A percentile compares a stretch with the other conserved stretches of the same genome.
phyloP scores from a whole-genome alignment of 257 asterid genomes.

The Plantago ovata region DNA sequence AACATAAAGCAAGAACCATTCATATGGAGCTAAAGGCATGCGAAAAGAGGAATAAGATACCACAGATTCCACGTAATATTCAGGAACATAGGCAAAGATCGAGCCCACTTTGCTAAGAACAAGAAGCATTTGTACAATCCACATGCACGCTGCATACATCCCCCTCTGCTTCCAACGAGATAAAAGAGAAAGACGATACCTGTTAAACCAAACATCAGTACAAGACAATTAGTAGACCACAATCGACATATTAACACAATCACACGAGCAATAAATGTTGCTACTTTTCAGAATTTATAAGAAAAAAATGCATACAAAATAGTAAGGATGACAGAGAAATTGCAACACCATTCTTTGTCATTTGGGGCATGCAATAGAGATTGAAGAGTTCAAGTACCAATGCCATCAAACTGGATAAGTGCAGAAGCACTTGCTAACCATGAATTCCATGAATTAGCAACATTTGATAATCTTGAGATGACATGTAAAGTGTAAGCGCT shows the following conservation, averaged over 20 bases:
- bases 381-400: no score
- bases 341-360: no score
- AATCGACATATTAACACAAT: slow-evolving; percentile 4
- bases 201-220: slow-evolving; percentile 31
- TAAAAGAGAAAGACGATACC: slow-evolving; percentile 83
- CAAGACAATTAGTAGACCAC: slow-evolving; percentile 1
- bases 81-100: slow-evolving; percentile 72
- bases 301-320: no score
- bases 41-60: slow-evolving; percentile 37
- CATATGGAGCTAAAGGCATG: slow-evolving; percentile 13
- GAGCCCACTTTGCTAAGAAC: slow-evolving; percentile 81
- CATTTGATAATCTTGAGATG: no score
- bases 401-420: no score
- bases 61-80: slow-evolving; percentile 90
- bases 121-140: slow-evolving; percentile 87
- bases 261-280: slow-evolving; percentile 1
- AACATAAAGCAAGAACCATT: slow-evolving; percentile 4
- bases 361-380: no score
- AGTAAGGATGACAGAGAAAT: no score
- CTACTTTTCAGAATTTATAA: no score
- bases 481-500: no score
- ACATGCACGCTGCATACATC: slow-evolving; percentile 87
- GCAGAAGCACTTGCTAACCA: no score
- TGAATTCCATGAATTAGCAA: no score
- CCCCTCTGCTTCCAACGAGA: slow-evolving; percentile 98